Conservation (phyloP, 2,329 filamentous ascomycete species). For the Curvularia sp. region DNA sequence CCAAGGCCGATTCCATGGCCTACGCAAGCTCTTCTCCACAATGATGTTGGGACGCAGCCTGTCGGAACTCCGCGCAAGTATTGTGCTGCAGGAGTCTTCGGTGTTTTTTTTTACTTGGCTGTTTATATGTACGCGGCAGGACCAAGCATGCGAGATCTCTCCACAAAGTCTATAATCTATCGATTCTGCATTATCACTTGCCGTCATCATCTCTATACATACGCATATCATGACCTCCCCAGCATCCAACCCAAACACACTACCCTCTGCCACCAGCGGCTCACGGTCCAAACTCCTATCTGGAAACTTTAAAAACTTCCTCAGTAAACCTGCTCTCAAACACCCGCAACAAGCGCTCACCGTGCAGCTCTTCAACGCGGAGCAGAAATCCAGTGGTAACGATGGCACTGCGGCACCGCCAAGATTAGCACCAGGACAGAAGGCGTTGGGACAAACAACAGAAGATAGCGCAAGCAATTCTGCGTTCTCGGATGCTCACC, state of each 20-base stretch:
- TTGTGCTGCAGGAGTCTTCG: too few species aligned
- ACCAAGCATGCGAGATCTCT: too few species aligned
- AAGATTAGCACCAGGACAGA: not conserved
- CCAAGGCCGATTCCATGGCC: constrained; percentile 6
- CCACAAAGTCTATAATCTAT: too few species aligned
- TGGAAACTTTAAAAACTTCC: constrained; percentile 25
- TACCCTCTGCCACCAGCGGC: constrained; percentile 16
- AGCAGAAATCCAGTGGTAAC: constrained; percentile 18
- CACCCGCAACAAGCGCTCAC: constrained; percentile 38
- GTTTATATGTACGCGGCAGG: too few species aligned
- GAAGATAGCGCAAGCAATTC: too few species aligned
- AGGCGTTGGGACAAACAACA: too few species aligned
- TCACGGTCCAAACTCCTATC: constrained; percentile 24
- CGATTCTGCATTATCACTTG: too few species aligned
- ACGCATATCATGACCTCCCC: constrained; percentile 6
- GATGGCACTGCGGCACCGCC: not conserved
- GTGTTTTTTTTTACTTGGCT: too few species aligned
- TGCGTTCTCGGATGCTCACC: too few species aligned
- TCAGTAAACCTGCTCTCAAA: constrained; percentile 29
- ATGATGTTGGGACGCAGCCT: not conserved
- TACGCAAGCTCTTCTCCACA: constrained; percentile 14
- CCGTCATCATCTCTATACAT: too few species aligned
- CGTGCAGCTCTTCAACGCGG: constrained; percentile 34
- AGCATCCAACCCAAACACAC: not conserved
- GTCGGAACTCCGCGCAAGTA: too few species aligned